These are phyloP conservation scores for Kingdonia uniflora DNA, from an alignment of 164 flowering plant species.

Conservation along the genomic window DNA sequence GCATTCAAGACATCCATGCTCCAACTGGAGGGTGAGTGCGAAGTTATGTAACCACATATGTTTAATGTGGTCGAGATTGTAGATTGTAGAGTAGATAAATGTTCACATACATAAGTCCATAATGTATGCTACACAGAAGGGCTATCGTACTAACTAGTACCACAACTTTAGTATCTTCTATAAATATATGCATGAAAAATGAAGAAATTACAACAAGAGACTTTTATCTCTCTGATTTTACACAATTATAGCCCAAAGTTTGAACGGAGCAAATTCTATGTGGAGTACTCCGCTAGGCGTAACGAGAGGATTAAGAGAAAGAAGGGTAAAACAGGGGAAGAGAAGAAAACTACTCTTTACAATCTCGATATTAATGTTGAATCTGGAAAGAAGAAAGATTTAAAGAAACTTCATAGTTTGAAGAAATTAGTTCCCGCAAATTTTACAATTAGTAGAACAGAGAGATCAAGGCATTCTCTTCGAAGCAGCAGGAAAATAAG, in stretches of 20 bases:
- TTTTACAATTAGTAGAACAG: conserved; percentile 19
- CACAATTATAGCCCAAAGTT: conserved; percentile 31
- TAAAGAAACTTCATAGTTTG: conserved; percentile 38
- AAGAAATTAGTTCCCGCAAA: conserved; percentile 44
- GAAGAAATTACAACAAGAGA: not conserved
- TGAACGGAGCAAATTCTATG: conserved; percentile 71
- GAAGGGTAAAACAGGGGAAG: conserved; percentile 31
- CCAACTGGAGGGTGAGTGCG: too few species aligned
- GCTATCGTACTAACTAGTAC: too few species aligned
- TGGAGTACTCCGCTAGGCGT: conserved; percentile 67
- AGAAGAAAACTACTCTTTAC: conserved; percentile 11
- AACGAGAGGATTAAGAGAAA: conserved; percentile 79
- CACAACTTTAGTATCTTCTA: too few species aligned
- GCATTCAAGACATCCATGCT: too few species aligned
- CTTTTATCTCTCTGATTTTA: not conserved
- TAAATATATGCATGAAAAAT: too few species aligned
- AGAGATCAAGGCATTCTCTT: conserved; percentile 40
- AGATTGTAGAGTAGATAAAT: too few species aligned
- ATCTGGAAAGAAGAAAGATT: conserved; percentile 39
- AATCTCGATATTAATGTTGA: conserved; percentile 50
- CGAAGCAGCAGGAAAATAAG: conserved; percentile 53
- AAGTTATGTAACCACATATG: too few species aligned
- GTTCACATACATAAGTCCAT: too few species aligned
- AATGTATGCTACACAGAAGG: too few species aligned
- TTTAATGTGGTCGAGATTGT: too few species aligned